Evolutionary conservation across 495 filamentous ascomycete species (phyloP).

Genomic region (Daldinia loculata): DNA sequence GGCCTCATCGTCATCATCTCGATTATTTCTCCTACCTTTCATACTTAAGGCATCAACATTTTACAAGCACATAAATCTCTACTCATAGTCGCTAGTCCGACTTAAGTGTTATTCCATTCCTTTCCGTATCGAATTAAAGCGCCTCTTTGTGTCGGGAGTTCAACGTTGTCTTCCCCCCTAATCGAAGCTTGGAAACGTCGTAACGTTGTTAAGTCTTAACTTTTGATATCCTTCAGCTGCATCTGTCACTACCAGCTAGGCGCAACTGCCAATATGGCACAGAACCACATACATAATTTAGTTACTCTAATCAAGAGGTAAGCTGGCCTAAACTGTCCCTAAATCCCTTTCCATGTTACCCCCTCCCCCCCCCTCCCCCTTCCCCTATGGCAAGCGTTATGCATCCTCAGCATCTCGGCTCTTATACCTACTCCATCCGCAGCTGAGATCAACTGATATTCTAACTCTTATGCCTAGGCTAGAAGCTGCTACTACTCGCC

Average conservation of each 20-base stretch:
- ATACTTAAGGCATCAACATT: conserved; percentile 33
- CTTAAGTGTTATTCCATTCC: not conserved
- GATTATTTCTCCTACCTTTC: conserved; percentile 2
- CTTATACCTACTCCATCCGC: not conserved
- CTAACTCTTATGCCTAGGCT: conserved; percentile 70
- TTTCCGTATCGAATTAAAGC: conserved; percentile 13
- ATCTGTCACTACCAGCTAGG: not conserved
- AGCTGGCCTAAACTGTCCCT: conserved; percentile 31
- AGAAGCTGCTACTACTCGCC: conserved; percentile 93
- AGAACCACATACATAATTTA: conserved; percentile 89
- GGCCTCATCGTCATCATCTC: conserved; percentile 27
- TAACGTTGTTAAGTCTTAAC: conserved; percentile 3
- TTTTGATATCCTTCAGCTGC: conserved; percentile 4
- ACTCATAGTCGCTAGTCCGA: not conserved
- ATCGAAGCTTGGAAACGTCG: conserved; percentile 24
- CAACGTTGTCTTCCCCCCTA: conserved; percentile 15
- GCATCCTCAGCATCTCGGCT: not conserved
- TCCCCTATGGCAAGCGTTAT: not conserved
- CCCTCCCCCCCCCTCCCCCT: not conserved
- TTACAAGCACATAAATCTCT: conserved; percentile 20
- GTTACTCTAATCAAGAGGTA: conserved; percentile 98
- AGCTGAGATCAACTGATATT: not conserved
- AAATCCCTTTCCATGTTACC: not conserved
- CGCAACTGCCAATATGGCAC: conserved; percentile 55
- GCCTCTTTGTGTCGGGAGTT: conserved; percentile 3